Conservation (phyloP, 23 red algal genomes). For the Cyanidioschyzon merolae region DNA sequence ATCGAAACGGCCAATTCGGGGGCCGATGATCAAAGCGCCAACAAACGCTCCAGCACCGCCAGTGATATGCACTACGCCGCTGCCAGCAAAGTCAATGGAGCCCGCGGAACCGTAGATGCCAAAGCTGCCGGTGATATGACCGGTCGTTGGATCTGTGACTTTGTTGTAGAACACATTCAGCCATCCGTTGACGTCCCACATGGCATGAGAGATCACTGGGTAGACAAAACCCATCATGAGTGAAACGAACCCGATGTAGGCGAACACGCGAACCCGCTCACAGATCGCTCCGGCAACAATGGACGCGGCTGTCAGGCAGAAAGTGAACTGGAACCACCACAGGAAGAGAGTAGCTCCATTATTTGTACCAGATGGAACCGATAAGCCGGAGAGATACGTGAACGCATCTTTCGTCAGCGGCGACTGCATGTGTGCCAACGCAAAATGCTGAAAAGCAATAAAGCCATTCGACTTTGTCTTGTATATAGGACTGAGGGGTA, state of each 20-base stretch:
- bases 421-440: constrained; percentile 32
- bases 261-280: constrained; percentile 76
- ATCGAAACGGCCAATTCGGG: constrained; percentile 90
- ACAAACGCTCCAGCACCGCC: constrained; percentile 49
- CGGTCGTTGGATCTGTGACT: constrained; percentile 13
- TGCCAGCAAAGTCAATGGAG: constrained; percentile 87
- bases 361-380: background rate
- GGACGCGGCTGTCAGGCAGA: constrained; percentile 87
- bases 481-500: background rate
- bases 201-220: constrained; percentile 81
- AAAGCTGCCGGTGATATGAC: background rate
- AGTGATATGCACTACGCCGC: constrained; percentile 84
- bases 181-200: constrained; percentile 67
- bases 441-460: constrained; percentile 56
- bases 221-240: constrained; percentile 88
- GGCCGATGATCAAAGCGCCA: constrained; percentile 83
- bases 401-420: constrained; percentile 12
- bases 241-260: constrained; percentile 78
- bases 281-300: constrained; percentile 87
- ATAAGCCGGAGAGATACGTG: background rate
- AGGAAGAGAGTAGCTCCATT: constrained; percentile 29
- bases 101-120: constrained; percentile 24
- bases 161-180: constrained; percentile 19
- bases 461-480: constrained; percentile 33
- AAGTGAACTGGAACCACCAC: constrained; percentile 86